A percentile compares a stretch with the other conserved stretches of the same genome.
Evolutionary conservation across 163 green algal species (phyloP).

Genomic region (Chloromonas sp.): DNA sequence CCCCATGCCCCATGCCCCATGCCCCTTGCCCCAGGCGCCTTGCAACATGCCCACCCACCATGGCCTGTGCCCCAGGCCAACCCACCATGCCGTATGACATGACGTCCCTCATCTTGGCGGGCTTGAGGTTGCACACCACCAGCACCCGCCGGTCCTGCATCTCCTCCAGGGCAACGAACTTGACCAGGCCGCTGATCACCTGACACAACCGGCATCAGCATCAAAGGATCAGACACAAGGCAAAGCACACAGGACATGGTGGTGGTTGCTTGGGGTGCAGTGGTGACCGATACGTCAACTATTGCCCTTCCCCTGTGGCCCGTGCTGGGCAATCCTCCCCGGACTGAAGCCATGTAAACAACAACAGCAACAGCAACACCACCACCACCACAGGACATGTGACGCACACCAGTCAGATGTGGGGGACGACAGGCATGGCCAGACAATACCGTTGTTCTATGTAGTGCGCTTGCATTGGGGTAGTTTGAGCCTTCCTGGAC

Average conservation of each 20-base stretch:
- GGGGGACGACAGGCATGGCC: too few relatives aligned
- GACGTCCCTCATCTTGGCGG: constrained; percentile 88
- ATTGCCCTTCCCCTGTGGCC: neutral
- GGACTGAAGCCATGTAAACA: neutral
- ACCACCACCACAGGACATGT: neutral
- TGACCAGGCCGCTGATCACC: constrained; percentile 85
- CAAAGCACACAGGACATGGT: neutral
- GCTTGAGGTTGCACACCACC: constrained; percentile 95
- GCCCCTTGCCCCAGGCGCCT: too few relatives aligned
- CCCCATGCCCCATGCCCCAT: too few relatives aligned
- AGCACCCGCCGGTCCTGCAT: constrained; percentile 77
- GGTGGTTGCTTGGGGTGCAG: neutral
- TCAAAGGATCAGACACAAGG: neutral
- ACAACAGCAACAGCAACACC: neutral
- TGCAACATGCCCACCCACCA: neutral
- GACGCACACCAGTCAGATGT: too few relatives aligned
- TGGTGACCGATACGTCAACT: neutral
- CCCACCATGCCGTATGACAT: constrained; percentile 88
- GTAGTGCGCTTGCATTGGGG: too few relatives aligned
- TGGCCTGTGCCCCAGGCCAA: neutral
- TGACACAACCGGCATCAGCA: constrained; percentile 7
- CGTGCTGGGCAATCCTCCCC: neutral
- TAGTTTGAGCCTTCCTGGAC: too few relatives aligned
- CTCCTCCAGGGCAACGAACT: constrained; percentile 76
- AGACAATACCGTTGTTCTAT: too few relatives aligned